Conservation (phyloP, 106 monocot species). For the Allium fistulosum region DNA sequence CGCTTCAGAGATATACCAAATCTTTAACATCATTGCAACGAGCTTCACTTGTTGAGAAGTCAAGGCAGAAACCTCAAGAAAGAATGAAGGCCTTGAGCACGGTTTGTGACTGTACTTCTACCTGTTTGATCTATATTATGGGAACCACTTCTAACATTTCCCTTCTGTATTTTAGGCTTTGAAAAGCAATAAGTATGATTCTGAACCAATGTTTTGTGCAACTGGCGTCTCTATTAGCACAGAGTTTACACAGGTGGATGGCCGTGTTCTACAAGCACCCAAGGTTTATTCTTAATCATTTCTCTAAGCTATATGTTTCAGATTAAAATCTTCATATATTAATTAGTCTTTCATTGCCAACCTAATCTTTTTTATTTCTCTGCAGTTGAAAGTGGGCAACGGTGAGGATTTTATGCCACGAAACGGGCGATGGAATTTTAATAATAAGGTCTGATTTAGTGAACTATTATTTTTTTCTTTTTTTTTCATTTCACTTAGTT, state of each 20-base stretch:
- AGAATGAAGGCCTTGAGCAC: constrained; percentile 62
- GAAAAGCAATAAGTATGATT: constrained; percentile 58
- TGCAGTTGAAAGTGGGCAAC: constrained; percentile 79
- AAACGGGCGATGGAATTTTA: constrained; percentile 96
- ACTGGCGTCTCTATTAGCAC: constrained; percentile 62
- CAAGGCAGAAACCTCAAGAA: constrained; percentile 90
- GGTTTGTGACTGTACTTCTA: constrained; percentile 27
- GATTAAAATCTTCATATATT: not conserved
- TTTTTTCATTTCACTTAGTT: not conserved
- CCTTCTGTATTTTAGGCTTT: constrained; percentile 34
- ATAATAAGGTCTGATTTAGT: constrained; percentile 54
- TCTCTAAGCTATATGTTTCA: too few species aligned
- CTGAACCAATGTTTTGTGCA: constrained; percentile 63
- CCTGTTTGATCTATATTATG: not conserved
- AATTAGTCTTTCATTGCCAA: not conserved
- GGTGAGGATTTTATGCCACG: constrained; percentile 68
- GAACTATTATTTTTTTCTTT: not conserved
- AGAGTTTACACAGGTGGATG: constrained; percentile 73
- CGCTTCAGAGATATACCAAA: constrained; percentile 93
- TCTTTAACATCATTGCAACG: constrained; percentile 66
- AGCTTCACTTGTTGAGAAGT: constrained; percentile 88
- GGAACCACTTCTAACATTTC: not conserved
- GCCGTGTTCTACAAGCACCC: constrained; percentile 67
- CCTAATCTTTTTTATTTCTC: not conserved
- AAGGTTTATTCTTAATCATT: constrained; percentile 34